Conservation (phyloP, 495 filamentous ascomycete species). For the Polyplosphaeria fusca region DNA sequence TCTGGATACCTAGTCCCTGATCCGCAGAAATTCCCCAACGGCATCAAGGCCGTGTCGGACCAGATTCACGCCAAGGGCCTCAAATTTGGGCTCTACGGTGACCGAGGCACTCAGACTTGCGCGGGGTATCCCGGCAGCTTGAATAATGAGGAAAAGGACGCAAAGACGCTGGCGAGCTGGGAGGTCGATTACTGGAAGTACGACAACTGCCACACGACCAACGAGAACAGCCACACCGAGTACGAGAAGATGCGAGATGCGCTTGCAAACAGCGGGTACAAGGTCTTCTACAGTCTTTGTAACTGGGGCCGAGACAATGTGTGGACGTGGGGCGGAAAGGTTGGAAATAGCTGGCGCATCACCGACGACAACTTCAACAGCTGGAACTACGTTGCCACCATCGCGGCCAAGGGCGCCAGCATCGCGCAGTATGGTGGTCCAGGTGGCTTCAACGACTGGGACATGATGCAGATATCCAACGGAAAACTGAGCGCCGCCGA, state of each 20-base stretch:
- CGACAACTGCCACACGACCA: slow-evolving; percentile 34
- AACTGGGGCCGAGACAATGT: slow-evolving; percentile 30
- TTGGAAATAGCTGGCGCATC: slow-evolving; percentile 33
- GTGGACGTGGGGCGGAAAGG: slow-evolving; percentile 25
- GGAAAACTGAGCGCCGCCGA: slow-evolving; percentile 31
- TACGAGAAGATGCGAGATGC: slow-evolving; percentile 29
- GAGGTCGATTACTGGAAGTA: slow-evolving; percentile 41
- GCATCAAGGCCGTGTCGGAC: slow-evolving; percentile 39
- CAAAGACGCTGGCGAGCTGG: slow-evolving; percentile 46
- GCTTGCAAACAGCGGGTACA: slow-evolving; percentile 9
- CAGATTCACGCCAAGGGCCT: slow-evolving; percentile 37
- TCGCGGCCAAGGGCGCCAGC: slow-evolving; percentile 14
- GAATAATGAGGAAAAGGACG: slow-evolving; percentile 48
- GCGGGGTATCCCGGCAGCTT: slow-evolving; percentile 38
- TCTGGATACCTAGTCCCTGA: slow-evolving; percentile 33
- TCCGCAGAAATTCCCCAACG: slow-evolving; percentile 36
- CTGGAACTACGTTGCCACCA: slow-evolving; percentile 23
- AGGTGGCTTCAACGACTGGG: slow-evolving; percentile 33
- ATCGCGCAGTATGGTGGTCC: slow-evolving; percentile 38
- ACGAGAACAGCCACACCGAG: slow-evolving; percentile 23
- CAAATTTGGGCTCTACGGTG: slow-evolving; percentile 41
- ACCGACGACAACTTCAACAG: slow-evolving; percentile 22
- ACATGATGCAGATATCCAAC: slow-evolving; percentile 41
- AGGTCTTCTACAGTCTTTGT: slow-evolving; percentile 25
- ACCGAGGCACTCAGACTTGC: slow-evolving; percentile 35